A percentile compares a stretch with the other conserved stretches of the same genome.
Conservation (phyloP, 1,139 yeast species). For the Sugiyamaella castrensis region DNA sequence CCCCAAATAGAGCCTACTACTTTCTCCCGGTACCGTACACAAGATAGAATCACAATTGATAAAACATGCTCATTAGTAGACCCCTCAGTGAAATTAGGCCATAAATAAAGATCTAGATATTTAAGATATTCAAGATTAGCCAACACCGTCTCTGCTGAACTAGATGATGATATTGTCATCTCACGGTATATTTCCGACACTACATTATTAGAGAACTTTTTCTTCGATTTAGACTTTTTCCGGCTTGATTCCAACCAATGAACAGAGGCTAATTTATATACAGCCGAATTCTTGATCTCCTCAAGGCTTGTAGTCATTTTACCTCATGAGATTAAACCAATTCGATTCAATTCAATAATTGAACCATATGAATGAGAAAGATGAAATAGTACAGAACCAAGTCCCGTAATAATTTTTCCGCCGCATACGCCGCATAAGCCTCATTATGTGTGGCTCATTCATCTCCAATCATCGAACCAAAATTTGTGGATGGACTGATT, state of each 20-base stretch:
- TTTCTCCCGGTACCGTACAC: conserved; percentile 17
- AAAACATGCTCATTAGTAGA: conserved; percentile 43
- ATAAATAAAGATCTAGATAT: conserved; percentile 35
- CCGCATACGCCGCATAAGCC: not conserved
- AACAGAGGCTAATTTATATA: conserved; percentile 21
- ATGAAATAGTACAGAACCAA: too few relatives aligned
- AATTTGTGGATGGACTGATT: too few relatives aligned
- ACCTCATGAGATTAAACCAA: too few relatives aligned
- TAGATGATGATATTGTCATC: not conserved
- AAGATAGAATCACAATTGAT: conserved; percentile 34
- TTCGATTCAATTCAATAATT: too few relatives aligned
- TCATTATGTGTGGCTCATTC: too few relatives aligned
- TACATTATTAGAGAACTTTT: conserved; percentile 9
- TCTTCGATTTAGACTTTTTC: not conserved
- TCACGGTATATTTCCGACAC: conserved; percentile 10
- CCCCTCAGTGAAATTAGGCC: conserved; percentile 45
- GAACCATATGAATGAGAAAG: not conserved
- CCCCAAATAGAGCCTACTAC: conserved; percentile 17
- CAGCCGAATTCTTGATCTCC: conserved; percentile 22
- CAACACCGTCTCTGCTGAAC: conserved; percentile 1
- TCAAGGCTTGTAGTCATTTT: conserved; percentile 15
- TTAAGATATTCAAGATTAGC: conserved; percentile 21
- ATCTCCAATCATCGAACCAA: too few relatives aligned
- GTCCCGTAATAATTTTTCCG: too few relatives aligned
- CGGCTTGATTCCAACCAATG: conserved; percentile 20